phyloP scores from a whole-genome alignment of 345 rosid species.

The Eucalyptus marginata region DNA sequence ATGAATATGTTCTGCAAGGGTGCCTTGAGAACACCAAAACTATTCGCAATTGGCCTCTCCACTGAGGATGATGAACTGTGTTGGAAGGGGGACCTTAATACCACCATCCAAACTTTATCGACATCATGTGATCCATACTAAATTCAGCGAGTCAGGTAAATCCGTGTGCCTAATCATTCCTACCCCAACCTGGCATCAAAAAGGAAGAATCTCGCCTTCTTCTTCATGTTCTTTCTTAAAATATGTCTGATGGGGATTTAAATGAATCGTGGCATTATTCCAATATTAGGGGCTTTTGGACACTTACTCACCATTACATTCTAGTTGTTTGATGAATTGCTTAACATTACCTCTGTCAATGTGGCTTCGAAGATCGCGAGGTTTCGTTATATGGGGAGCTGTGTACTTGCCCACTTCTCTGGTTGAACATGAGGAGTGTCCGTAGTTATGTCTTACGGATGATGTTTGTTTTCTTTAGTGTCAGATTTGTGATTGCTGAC shows the following conservation, averaged over 20 bases:
- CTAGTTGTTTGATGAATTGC: background rate
- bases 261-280: background rate
- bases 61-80: no score
- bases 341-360: background rate
- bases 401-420: background rate
- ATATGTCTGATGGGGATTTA: no score
- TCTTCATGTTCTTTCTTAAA: no score
- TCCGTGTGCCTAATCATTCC: no score
- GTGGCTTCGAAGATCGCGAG: background rate
- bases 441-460: background rate
- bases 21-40: no score
- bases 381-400: background rate
- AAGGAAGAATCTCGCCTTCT: no score
- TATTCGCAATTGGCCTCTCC: fast-evolving
- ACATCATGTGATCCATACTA: background rate
- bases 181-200: no score
- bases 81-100: no score
- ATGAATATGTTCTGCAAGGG: no score
- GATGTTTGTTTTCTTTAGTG: no score
- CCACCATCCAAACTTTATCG: no score
- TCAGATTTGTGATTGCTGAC: background rate
- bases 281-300: background rate
- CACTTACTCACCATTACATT: background rate
- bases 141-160: no score
- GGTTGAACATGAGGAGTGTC: background rate